Conservation (phyloP, 2,329 filamentous ascomycete genomes). For the Davidsoniella neocaledoniae region DNA sequence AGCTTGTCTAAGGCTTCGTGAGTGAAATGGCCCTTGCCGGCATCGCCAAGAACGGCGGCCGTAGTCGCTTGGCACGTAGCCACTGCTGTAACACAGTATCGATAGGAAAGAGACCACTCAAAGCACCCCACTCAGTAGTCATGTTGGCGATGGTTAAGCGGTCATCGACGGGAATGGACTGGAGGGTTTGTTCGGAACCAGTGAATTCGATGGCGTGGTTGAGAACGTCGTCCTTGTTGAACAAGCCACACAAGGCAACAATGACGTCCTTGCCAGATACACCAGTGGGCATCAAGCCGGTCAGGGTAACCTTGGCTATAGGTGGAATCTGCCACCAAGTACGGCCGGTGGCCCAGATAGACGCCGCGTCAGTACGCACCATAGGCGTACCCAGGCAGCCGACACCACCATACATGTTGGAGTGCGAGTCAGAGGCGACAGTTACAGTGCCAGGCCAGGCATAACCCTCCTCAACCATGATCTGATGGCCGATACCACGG, state of each 20-base stretch:
- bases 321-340: conserved; percentile 88
- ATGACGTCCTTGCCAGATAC: conserved; percentile 93
- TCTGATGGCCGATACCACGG: conserved; percentile 75
- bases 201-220: conserved; percentile 86
- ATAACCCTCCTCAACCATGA: conserved; percentile 76
- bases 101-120: conserved; percentile 53
- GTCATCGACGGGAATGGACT: conserved; percentile 53
- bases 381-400: conserved; percentile 63
- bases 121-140: conserved; percentile 66
- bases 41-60: conserved; percentile 39
- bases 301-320: conserved; percentile 63
- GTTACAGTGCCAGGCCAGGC: conserved; percentile 68
- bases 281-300: conserved; percentile 55
- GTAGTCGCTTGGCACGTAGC: conserved; percentile 62
- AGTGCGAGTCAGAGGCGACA: conserved; percentile 65
- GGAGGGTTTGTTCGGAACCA: conserved; percentile 61
- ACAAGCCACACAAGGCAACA: conserved; percentile 69
- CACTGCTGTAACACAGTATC: conserved; percentile 55
- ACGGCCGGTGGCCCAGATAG: conserved; percentile 64
- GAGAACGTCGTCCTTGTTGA: conserved; percentile 73
- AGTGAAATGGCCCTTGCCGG: conserved; percentile 42
- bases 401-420: conserved; percentile 71
- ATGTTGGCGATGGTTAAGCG: conserved; percentile 64
- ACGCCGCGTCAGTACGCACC: conserved; percentile 74
- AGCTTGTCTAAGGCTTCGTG: conserved; percentile 60